Evolutionary conservation across 768 basidiomycete species (phyloP).

Genomic region (Termitomyces eurrhizus): DNA sequence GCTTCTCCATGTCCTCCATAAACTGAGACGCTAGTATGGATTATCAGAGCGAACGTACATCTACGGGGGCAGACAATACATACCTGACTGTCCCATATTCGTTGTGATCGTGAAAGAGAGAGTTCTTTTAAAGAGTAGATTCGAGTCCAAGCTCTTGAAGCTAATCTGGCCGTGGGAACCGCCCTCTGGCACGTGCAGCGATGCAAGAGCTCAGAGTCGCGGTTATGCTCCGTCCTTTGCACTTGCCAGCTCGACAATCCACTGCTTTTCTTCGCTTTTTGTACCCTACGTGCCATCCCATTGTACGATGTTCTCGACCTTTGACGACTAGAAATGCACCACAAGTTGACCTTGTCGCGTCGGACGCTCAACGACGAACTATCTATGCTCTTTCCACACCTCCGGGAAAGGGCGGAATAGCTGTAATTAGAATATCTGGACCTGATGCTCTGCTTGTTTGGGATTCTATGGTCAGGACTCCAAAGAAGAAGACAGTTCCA

Average conservation of each 20-base stretch:
- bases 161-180: conserved; percentile 11
- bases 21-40: conserved; percentile 74
- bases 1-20: conserved; percentile 96
- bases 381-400: conserved; percentile 90
- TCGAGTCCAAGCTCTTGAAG: not conserved
- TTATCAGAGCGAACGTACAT: conserved; percentile 5
- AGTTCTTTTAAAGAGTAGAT: not conserved
- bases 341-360: conserved; percentile 20
- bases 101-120: conserved; percentile 1
- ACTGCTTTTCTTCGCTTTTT: not conserved
- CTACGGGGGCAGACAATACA: conserved; percentile 23
- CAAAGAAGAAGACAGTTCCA: conserved; percentile 29
- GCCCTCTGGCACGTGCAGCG: conserved; percentile 4
- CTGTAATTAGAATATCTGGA: conserved; percentile 79
- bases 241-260: not conserved
- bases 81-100: conserved; percentile 79
- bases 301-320: not conserved
- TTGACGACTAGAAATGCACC: conserved; percentile 1
- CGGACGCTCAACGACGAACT: conserved; percentile 60
- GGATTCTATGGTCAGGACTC: conserved; percentile 44
- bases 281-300: not conserved
- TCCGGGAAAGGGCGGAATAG: conserved; percentile 80
- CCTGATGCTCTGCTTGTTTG: conserved; percentile 66
- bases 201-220: not conserved
- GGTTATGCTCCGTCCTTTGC: conserved; percentile 8